phyloP scores from a whole-genome alignment of 495 filamentous ascomycete species.

The Baudoinia panamericana region DNA sequence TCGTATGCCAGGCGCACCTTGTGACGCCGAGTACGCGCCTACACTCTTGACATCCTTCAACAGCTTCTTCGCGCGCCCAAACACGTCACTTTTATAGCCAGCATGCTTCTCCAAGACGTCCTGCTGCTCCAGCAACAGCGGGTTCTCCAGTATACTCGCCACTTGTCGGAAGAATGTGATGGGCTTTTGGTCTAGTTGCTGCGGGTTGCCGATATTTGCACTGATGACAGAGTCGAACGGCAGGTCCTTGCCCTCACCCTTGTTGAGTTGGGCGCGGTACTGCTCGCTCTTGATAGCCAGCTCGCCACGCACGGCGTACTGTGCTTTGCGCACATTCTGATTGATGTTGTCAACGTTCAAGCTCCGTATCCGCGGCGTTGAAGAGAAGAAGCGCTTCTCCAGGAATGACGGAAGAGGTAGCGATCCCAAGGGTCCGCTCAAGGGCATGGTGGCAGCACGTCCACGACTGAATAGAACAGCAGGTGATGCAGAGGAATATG shows the following conservation, averaged over 20 bases:
- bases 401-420: constrained; percentile 11
- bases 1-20: constrained; percentile 71
- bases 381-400: constrained; percentile 39
- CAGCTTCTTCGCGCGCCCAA: constrained; percentile 66
- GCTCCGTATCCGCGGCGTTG: constrained; percentile 39
- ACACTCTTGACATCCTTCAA: constrained; percentile 76
- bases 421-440: constrained; percentile 7
- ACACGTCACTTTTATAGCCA: constrained; percentile 77
- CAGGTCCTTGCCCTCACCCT: constrained; percentile 45
- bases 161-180: constrained; percentile 99
- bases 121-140: constrained; percentile 62
- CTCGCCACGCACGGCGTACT: constrained; percentile 95
- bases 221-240: constrained; percentile 86
- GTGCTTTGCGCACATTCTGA: constrained; percentile 63
- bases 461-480: no score
- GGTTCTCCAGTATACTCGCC: constrained; percentile 85
- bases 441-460: no score
- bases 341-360: constrained; percentile 86
- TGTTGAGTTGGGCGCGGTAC: constrained; percentile 58
- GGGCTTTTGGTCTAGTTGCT: constrained; percentile 96
- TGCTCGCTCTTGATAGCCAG: constrained; percentile 80
- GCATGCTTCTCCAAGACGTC: constrained; percentile 50
- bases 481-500: no score
- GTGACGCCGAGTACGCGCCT: constrained; percentile 90
- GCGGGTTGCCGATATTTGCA: constrained; percentile 97